Conservation (phyloP, 345 rosid genomes). For the Aethionema arabicum region DNA sequence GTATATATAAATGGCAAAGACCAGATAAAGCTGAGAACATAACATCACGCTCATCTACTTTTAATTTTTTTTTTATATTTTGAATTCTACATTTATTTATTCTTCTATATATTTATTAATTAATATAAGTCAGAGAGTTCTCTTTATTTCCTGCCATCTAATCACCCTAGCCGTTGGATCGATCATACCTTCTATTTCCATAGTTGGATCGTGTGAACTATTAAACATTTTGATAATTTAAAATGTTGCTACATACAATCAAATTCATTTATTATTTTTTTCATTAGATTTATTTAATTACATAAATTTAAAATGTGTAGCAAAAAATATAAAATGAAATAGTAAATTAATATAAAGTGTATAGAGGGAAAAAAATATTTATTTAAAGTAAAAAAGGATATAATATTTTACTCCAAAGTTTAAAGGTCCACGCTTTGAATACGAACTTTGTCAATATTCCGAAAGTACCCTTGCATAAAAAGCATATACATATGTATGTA, state of each 20-base stretch:
- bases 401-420: background rate
- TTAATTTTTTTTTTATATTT: background rate
- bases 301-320: no score
- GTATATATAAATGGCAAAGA: constrained; percentile 30
- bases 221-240: no score
- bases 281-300: no score
- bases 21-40: constrained; percentile 40
- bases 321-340: no score
- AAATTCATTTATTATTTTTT: no score
- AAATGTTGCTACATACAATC: background rate
- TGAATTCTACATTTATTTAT: background rate
- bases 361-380: no score
- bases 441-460: background rate
- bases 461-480: constrained; percentile 1
- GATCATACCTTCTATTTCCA: constrained; percentile 4
- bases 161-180: constrained; percentile 34
- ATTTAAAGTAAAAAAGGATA: background rate
- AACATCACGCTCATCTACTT: constrained; percentile 36
- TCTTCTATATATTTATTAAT: background rate
- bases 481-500: background rate
- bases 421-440: constrained; percentile 6
- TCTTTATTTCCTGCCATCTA: constrained; percentile 22
- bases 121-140: constrained; percentile 18
- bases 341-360: no score
- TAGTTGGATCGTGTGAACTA: constrained; percentile 21